phyloP scores from a whole-genome alignment of 768 basidiomycete species.

The Chlorophyllum brunneum region DNA sequence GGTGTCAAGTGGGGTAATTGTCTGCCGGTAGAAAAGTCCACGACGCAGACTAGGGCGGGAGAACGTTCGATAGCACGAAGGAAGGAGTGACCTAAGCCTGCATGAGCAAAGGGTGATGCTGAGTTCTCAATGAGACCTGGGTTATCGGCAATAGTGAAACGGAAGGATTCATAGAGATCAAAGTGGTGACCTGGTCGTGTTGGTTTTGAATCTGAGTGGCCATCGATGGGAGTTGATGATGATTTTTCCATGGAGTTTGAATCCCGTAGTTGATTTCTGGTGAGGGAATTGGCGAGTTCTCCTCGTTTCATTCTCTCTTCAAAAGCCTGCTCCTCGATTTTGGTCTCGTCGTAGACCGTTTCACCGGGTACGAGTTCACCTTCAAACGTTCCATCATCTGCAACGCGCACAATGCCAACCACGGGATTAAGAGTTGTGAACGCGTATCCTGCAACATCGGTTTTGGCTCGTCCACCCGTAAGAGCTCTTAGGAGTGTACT shows the following conservation, averaged over 20 bases:
- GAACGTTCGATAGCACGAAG: slow-evolving; percentile 91
- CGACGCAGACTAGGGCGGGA: slow-evolving; percentile 85
- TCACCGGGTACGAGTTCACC: slow-evolving; percentile 45
- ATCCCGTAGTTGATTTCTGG: slow-evolving; percentile 41
- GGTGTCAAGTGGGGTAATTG: neutral
- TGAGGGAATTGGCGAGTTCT: slow-evolving; percentile 44
- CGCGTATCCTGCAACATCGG: slow-evolving; percentile 84
- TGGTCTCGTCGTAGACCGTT: slow-evolving; percentile 64
- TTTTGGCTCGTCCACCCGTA: slow-evolving; percentile 80
- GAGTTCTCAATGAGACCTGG: slow-evolving; percentile 87
- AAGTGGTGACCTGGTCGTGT: slow-evolving; percentile 41
- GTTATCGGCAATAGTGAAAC: slow-evolving; percentile 97
- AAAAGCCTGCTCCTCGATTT: slow-evolving; percentile 45
- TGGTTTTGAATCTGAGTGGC: slow-evolving; percentile 4
- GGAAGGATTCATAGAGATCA: slow-evolving; percentile 65
- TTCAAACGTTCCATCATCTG: slow-evolving; percentile 73
- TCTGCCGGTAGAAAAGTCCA: slow-evolving; percentile 70
- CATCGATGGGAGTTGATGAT: slow-evolving; percentile 8
- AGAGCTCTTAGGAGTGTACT: slow-evolving; percentile 89
- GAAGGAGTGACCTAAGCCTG: slow-evolving; percentile 93
- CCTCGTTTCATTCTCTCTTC: slow-evolving; percentile 47
- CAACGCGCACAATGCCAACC: slow-evolving; percentile 84
- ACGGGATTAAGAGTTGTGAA: slow-evolving; percentile 97
- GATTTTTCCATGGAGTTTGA: slow-evolving; percentile 18
- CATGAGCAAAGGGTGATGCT: slow-evolving; percentile 20